Percentiles rank a stretch among this genome's conserved stretches.
Evolutionary conservation across 495 filamentous ascomycete genomes (phyloP).

Genomic region (Aspergillus mulundensis): DNA sequence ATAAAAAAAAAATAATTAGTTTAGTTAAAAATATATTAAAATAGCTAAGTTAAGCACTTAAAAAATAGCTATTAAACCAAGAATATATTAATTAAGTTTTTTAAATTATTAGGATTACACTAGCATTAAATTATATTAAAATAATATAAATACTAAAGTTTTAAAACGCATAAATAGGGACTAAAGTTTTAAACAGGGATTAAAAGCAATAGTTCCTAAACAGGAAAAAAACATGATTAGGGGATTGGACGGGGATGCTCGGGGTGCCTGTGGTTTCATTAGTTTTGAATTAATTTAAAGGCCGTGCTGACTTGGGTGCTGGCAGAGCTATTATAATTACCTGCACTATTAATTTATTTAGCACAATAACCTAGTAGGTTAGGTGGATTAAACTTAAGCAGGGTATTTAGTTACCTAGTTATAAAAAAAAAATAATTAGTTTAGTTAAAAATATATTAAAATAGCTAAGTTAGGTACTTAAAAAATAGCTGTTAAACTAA

Average conservation of each 20-base stretch:
- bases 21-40: too few relatives aligned
- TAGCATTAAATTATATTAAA: background rate
- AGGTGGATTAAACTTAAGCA: too few relatives aligned
- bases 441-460: too few relatives aligned
- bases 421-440: too few relatives aligned
- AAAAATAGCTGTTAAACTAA: too few relatives aligned
- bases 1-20: too few relatives aligned
- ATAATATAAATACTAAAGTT: too few relatives aligned
- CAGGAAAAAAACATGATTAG: background rate
- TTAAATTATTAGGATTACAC: slow-evolving; percentile 11
- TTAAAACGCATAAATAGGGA: background rate
- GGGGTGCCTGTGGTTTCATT: background rate
- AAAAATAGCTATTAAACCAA: too few relatives aligned
- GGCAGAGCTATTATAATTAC: slow-evolving; percentile 18
- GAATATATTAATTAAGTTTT: slow-evolving; percentile 12
- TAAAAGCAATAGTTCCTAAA: slow-evolving; percentile 8
- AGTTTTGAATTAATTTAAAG: background rate
- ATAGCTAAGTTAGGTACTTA: too few relatives aligned
- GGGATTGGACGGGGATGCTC: background rate
- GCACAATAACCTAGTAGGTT: too few relatives aligned
- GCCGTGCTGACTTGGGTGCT: background rate
- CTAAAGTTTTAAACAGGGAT: slow-evolving; percentile 1
- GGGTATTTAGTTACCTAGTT: too few relatives aligned
- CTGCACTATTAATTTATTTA: slow-evolving; percentile 13
- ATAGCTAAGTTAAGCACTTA: too few relatives aligned